Conservation (phyloP, 2,329 filamentous ascomycete genomes). For the Colletotrichum tropicicola region DNA sequence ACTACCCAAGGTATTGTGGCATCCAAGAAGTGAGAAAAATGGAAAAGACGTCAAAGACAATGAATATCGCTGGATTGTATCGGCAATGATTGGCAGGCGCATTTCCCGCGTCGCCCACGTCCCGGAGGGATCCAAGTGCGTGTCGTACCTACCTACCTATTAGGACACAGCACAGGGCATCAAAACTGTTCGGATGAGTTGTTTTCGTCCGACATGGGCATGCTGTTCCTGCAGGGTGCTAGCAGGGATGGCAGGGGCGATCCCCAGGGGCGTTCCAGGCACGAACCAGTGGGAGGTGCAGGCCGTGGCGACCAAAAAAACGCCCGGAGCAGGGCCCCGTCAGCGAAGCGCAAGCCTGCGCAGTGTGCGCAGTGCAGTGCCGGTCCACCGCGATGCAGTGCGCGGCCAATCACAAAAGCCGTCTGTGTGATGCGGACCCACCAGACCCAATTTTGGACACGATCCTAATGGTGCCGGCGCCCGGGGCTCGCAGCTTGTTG, state of each 20-base stretch:
- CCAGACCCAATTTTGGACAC: slow-evolving; percentile 24
- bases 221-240: slow-evolving; percentile 30
- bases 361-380: slow-evolving; percentile 9
- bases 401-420: slow-evolving; percentile 7
- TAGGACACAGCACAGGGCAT: too few species aligned
- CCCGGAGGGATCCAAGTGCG: too few species aligned
- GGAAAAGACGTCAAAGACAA: slow-evolving; percentile 1
- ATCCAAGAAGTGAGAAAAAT: not conserved
- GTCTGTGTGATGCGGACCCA: not conserved
- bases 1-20: not conserved
- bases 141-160: too few species aligned
- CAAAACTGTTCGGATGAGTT: slow-evolving; percentile 17
- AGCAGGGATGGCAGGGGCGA: slow-evolving; percentile 24
- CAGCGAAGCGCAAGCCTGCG: slow-evolving; percentile 14
- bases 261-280: slow-evolving; percentile 25
- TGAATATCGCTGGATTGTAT: not conserved
- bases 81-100: slow-evolving; percentile 21
- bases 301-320: not conserved
- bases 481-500: too few species aligned
- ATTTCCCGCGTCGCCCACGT: slow-evolving; percentile 15
- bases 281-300: slow-evolving; percentile 30
- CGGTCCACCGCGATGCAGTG: slow-evolving; percentile 12
- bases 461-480: slow-evolving; percentile 8
- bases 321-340: slow-evolving; percentile 2
- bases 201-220: slow-evolving; percentile 11